Base-by-base conservation (phyloP, 2,329 filamentous ascomycete genomes). In the Lasiodiplodia sp. region DNA sequence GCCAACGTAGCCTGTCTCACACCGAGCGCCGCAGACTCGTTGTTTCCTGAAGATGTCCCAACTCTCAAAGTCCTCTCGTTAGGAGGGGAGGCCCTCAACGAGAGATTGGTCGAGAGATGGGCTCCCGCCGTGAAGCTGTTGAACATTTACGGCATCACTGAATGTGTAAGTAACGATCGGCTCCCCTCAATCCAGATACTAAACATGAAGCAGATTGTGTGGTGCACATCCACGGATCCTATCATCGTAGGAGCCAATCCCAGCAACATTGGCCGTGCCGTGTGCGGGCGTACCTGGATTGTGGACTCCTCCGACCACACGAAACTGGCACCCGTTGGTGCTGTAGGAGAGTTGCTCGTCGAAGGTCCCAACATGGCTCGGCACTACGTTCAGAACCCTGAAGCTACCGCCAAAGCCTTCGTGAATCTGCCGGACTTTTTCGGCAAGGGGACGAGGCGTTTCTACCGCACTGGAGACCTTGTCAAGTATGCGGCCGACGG, bases 81-180 rank as follows among this genome's bases (percentile, higher is more conserved):
- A 11, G 75, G 75, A 47, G 78, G 78, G 18, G 78, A 79, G 60
- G 75, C 76, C 2, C 76, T 78, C 73, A n/a, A 21, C 40, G 23
- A 40, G 38, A 38, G 58, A 8, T 34, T 40, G 1, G 40, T 16
- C n/a, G 37, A 58, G 34, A 34, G 34, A 40, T 82, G 81, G 81
- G 75, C 76, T 14, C 72, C 73, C 5, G 62, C 77, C 60, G 77
- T 79, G 67, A 69, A 73, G 25, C 72, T 78, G 1, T 76, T 74
- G 69, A 81, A 81, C 67, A 74, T 75, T 0, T 83, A 82, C 55
- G 81, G 81, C 0, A 79, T 80, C 2, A 75, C 78, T 2, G 81
- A 82, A 69, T 40, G 38, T 40, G 38, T 40, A 16, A 40, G 38
- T 40, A 4, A 16, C 4, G 11, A 10, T 40, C 3, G 12, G 12